A percentile compares a stretch with the other conserved stretches of the same genome.
Evolutionary conservation across 768 basidiomycete species (phyloP).

Genomic region (Trametes coccinea): DNA sequence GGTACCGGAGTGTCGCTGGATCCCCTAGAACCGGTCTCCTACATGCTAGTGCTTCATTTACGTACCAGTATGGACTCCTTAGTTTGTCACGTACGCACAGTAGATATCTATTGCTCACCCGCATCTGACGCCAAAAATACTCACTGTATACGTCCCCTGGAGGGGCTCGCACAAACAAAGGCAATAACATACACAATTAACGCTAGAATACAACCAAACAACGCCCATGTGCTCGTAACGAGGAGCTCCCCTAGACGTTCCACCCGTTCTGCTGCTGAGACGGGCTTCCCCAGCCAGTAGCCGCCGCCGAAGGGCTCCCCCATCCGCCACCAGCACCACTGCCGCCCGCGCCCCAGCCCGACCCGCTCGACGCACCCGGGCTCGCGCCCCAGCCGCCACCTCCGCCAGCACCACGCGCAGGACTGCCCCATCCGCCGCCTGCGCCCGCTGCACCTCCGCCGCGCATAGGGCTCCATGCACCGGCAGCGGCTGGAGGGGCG

Average conservation of each 20-base stretch:
- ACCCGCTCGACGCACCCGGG: not conserved
- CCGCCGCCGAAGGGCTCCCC: constrained; percentile 17
- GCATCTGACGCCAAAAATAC: not conserved
- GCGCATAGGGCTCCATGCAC: constrained; percentile 30
- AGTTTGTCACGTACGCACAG: not conserved
- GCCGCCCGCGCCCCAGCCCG: constrained; percentile 10
- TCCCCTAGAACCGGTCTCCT: no score
- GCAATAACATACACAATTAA: constrained; percentile 4
- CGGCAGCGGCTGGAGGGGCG: constrained; percentile 3
- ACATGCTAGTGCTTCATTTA: not conserved
- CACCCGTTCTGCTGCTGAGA: constrained; percentile 32
- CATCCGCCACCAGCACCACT: constrained; percentile 8
- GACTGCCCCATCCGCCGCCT: constrained; percentile 13
- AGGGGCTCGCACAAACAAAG: not conserved
- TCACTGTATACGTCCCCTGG: constrained; percentile 4
- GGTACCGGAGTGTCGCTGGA: not conserved
- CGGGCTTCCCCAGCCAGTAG: constrained; percentile 32
- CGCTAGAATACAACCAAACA: not conserved
- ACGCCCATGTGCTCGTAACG: not conserved
- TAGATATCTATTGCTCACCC: not conserved
- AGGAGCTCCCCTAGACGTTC: constrained; percentile 29
- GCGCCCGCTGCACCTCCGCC: constrained; percentile 33
- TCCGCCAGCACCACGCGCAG: not conserved
- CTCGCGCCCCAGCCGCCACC: constrained; percentile 24
- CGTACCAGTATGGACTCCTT: not conserved